Evolutionary conservation across 805 yeast species (phyloP), one percentile per base, ranked within the genome.

Genomic region (Spathaspora passalidarum): DNA sequence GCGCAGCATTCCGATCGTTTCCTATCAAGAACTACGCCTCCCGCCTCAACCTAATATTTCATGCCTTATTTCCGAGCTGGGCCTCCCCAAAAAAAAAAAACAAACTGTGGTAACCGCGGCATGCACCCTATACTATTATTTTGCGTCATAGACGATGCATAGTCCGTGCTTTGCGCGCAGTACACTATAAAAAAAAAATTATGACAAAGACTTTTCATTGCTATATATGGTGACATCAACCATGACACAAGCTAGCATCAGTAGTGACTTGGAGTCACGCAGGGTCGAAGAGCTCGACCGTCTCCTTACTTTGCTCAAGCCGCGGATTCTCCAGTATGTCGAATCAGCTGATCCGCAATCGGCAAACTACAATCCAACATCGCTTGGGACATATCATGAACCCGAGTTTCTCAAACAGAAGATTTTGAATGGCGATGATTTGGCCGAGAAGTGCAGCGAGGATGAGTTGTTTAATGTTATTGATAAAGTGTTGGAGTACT

Each of bases 401-500:
- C 91, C 92, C 1, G 49, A 59, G 9, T 73, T 69, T 11, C 61
- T 86, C 40, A 66, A 69, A 46, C 35, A 50, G 2, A 49, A 61
- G 16, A 63, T 70, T 43, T 36, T 45, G 21, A 56, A 69, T 3
- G 56, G 56, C 2, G 67, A 68, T 5, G 58, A 58, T 5, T 46
- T 62, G 25, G 52, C 51, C 4, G 38, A 44, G 2, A 69, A 68
- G 0, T 48, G 59, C 21, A 79, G 76, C 8, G 66, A 68, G 36
- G 49, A 62, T 3, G 63, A 69, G 23, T 70, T 87, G 4, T 59
- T 78, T 34, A 58, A 57, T 2, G 68, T 76, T 2, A 75, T 85
- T 44, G 82, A 85, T 49, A 61, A 72, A 38, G 77, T 88, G 1
- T 65, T 88, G 50, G 65, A 77, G 41, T 77, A 82, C 55, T 84